A percentile compares a stretch with the other conserved stretches of the same genome.
Evolutionary conservation across 441 rosid species (phyloP).

Genomic region (Populus hybrid): DNA sequence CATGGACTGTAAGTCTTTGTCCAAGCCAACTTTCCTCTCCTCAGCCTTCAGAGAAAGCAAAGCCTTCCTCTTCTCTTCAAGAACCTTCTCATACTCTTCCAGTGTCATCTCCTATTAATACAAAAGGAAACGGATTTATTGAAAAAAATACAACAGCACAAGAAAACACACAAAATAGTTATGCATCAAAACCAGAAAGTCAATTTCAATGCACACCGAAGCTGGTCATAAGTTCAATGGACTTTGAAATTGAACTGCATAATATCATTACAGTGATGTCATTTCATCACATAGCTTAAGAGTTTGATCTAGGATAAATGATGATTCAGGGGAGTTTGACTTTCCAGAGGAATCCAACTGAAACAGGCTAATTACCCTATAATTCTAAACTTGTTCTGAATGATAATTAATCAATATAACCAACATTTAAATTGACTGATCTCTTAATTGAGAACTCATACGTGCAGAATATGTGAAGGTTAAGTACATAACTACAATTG

Average conservation of each 20-base stretch:
- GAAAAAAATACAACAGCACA: neutral
- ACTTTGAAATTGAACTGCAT: neutral
- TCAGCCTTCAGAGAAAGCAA: conserved; percentile 58
- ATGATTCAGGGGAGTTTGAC: neutral
- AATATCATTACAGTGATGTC: neutral
- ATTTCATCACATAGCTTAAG: neutral
- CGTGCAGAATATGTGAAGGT: neutral
- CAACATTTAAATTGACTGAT: neutral
- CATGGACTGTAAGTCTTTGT: conserved; percentile 74
- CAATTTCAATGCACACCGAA: neutral
- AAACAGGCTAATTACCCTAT: neutral
- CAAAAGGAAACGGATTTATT: neutral
- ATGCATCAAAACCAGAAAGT: neutral
- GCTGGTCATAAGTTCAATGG: neutral
- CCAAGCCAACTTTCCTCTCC: conserved; percentile 71
- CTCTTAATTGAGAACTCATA: neutral
- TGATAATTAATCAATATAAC: neutral
- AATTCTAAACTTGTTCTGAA: neutral
- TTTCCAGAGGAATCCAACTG: neutral
- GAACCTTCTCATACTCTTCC: conserved; percentile 89
- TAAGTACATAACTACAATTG: neutral
- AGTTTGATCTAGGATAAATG: neutral
- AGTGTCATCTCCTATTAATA: conserved; percentile 68
- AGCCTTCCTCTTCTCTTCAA: conserved; percentile 80
- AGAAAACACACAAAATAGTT: neutral